These are phyloP conservation scores for Calophaca sinica DNA, from an alignment of 306 rosid genomes.

Conservation along the genomic window DNA sequence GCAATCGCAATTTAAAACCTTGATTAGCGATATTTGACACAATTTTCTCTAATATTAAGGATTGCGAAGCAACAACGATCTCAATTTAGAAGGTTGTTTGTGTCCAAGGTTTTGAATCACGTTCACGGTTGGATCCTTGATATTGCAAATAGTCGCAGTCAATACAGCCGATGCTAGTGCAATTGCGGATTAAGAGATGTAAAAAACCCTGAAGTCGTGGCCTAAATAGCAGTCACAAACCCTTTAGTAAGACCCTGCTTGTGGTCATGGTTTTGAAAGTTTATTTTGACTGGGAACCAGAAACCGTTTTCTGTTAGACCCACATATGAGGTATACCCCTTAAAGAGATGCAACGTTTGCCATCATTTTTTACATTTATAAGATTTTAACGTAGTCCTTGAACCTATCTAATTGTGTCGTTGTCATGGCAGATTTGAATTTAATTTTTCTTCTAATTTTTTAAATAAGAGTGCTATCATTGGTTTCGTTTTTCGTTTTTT, in stretches of 20 bases:
- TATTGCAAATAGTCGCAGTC: background rate
- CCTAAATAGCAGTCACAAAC: background rate
- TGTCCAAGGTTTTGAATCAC: background rate
- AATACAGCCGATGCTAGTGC: background rate
- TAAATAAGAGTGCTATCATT: slow-evolving; percentile 3
- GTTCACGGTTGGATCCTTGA: background rate
- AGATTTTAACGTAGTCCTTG: background rate
- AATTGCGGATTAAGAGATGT: too few species aligned
- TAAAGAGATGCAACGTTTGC: background rate
- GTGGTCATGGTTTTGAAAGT: background rate
- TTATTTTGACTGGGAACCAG: background rate
- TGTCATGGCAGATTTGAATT: background rate
- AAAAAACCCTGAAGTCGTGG: too few species aligned
- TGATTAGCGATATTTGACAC: background rate
- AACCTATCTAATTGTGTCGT: background rate
- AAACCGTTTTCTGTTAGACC: background rate
- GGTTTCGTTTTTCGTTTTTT: background rate
- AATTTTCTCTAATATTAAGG: background rate
- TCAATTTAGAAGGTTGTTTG: background rate
- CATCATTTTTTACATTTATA: too few species aligned
- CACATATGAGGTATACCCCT: background rate
- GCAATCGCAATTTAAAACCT: background rate
- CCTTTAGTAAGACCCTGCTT: background rate
- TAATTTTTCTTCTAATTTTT: background rate
- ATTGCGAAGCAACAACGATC: background rate